Evolutionary conservation across 2,329 filamentous ascomycete species (phyloP).

Genomic region (Pyrenochaeta sp.): DNA sequence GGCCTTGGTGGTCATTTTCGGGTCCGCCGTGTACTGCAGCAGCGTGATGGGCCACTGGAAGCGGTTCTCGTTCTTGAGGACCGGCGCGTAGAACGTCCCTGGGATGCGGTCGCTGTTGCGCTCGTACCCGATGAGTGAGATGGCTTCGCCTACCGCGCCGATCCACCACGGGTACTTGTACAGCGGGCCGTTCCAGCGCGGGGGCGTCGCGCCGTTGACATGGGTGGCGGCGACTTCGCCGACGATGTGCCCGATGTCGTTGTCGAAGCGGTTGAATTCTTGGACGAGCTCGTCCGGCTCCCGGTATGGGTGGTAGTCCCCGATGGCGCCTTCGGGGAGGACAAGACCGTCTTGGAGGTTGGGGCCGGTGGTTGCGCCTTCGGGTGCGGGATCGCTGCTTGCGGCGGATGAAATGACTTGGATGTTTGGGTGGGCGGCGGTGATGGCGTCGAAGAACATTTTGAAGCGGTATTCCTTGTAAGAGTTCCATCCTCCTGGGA

Average conservation of each 20-base stretch:
- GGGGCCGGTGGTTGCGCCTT: conserved; percentile 45
- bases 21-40: conserved; percentile 51
- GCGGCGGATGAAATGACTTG: conserved; percentile 44
- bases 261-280: conserved; percentile 53
- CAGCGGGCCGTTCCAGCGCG: conserved; percentile 34
- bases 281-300: conserved; percentile 53
- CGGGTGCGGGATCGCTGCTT: conserved; percentile 33
- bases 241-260: conserved; percentile 44
- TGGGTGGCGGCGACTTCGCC: conserved; percentile 47
- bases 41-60: conserved; percentile 49
- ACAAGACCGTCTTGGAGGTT: conserved; percentile 32
- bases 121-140: conserved; percentile 71
- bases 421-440: conserved; percentile 44
- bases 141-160: conserved; percentile 68
- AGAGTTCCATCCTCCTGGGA: conserved; percentile 34
- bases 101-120: conserved; percentile 67
- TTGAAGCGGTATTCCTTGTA: conserved; percentile 44
- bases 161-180: conserved; percentile 53
- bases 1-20: conserved; percentile 37
- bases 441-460: conserved; percentile 44
- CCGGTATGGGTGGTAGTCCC: conserved; percentile 55
- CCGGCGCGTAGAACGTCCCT: conserved; percentile 52
- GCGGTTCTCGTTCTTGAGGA: conserved; percentile 44
- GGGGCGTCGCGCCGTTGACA: conserved; percentile 33
- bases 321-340: conserved; percentile 27